Conservation (phyloP, 768 basidiomycete genomes). For the Hygrocybe coccinea region DNA sequence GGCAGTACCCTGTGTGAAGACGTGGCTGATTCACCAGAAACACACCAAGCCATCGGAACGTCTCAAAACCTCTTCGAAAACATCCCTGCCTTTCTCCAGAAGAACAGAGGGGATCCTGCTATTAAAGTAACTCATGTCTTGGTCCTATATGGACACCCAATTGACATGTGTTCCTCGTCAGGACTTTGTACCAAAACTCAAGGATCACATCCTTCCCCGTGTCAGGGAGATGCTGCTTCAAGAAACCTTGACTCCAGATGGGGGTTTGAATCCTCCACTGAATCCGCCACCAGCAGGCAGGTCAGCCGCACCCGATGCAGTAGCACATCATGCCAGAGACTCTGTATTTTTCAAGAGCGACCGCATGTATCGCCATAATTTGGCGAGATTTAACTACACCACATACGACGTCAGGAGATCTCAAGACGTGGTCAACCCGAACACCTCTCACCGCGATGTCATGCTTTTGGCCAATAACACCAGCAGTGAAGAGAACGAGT, state of each 20-base stretch:
- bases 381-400: slow-evolving; percentile 36
- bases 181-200: slow-evolving; percentile 24
- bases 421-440: slow-evolving; percentile 36
- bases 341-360: slow-evolving; percentile 19
- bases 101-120: slow-evolving; percentile 2
- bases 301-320: slow-evolving; percentile 11
- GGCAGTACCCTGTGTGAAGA: background rate
- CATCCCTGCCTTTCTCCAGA: slow-evolving; percentile 6
- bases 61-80: slow-evolving; percentile 10
- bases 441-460: slow-evolving; percentile 3
- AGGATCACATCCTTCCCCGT: slow-evolving; percentile 26
- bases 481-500: background rate
- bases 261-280: too few species aligned
- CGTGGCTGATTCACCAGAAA: background rate
- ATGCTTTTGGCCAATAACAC: slow-evolving; percentile 1
- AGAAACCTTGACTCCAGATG: background rate
- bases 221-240: background rate
- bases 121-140: background rate
- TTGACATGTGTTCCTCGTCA: slow-evolving; percentile 4
- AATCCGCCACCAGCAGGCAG: slow-evolving; percentile 10
- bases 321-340: slow-evolving; percentile 7
- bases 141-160: background rate
- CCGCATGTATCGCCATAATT: slow-evolving; percentile 28
- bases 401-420: slow-evolving; percentile 35
- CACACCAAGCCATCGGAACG: slow-evolving; percentile 21